These are phyloP conservation scores for Candolleomyces efflorescens DNA, from an alignment of 768 basidiomycete genomes.

Conservation along the genomic window DNA sequence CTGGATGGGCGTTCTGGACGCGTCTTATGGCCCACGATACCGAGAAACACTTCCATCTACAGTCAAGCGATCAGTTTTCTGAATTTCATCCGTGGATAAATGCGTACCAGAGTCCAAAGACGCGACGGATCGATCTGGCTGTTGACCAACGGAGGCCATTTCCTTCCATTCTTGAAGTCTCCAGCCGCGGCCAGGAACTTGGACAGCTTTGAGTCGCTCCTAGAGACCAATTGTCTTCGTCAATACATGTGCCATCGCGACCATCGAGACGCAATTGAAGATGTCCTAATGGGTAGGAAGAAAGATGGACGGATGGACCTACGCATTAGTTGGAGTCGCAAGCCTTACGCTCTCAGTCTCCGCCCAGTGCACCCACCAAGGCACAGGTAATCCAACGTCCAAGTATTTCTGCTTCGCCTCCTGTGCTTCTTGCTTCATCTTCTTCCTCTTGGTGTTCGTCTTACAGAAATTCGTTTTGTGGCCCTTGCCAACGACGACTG, in stretches of 20 bases:
- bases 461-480: constrained; percentile 56
- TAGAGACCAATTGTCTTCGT: constrained; percentile 17
- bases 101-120: constrained; percentile 63
- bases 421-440: constrained; percentile 18
- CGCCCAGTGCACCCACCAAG: constrained; percentile 75
- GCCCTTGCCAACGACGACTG: constrained; percentile 46
- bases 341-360: constrained; percentile 50
- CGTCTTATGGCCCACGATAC: neutral
- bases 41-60: constrained; percentile 6
- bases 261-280: neutral
- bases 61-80: neutral
- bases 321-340: constrained; percentile 47
- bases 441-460: constrained; percentile 44
- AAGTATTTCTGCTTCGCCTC: constrained; percentile 10
- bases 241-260: neutral
- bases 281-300: neutral
- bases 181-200: constrained; percentile 53
- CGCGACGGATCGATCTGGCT: constrained; percentile 33
- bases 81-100: neutral
- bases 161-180: constrained; percentile 47
- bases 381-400: constrained; percentile 14
- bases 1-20: neutral
- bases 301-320: constrained; percentile 19
- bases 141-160: constrained; percentile 31
- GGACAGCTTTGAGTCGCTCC: constrained; percentile 43